phyloP scores from a whole-genome alignment of 345 rosid species.

The Lepidium aucheri region DNA sequence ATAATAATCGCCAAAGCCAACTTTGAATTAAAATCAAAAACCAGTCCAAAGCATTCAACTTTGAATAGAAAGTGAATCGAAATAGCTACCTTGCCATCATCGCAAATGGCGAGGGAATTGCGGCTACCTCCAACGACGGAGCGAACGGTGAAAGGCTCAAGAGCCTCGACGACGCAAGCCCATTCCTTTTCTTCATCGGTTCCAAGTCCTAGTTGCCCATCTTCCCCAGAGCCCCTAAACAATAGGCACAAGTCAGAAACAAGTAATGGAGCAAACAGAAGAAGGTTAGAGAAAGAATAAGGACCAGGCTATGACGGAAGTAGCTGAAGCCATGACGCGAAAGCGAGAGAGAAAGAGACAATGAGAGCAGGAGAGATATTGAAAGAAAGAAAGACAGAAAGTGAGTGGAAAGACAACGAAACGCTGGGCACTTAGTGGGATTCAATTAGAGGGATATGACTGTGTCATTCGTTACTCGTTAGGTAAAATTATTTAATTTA shows the following conservation, averaged over 20 bases:
- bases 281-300: background rate
- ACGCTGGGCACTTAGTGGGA: constrained; percentile 7
- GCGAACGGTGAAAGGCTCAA: constrained; percentile 53
- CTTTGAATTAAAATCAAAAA: background rate
- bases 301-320: constrained; percentile 47
- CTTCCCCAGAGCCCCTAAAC: constrained; percentile 93
- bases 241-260: background rate
- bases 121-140: constrained; percentile 97
- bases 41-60: background rate
- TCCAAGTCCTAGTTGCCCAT: constrained; percentile 92
- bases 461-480: constrained; percentile 17
- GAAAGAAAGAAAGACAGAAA: background rate
- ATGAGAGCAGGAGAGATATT: background rate
- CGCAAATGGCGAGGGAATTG: constrained; percentile 96
- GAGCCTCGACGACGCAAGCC: constrained; percentile 67
- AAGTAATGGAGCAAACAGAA: background rate
- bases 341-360: background rate
- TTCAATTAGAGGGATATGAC: constrained; percentile 6
- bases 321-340: constrained; percentile 33
- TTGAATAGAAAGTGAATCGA: background rate
- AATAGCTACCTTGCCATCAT: constrained; percentile 70
- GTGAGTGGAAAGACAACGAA: constrained; percentile 14
- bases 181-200: constrained; percentile 68
- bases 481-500: background rate
- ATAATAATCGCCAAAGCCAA: background rate